Percentiles rank a stretch among this genome's conserved stretches.
These are phyloP conservation scores for Solanum phureja DNA, from an alignment of 257 asterid genomes.

Conservation along the genomic window DNA sequence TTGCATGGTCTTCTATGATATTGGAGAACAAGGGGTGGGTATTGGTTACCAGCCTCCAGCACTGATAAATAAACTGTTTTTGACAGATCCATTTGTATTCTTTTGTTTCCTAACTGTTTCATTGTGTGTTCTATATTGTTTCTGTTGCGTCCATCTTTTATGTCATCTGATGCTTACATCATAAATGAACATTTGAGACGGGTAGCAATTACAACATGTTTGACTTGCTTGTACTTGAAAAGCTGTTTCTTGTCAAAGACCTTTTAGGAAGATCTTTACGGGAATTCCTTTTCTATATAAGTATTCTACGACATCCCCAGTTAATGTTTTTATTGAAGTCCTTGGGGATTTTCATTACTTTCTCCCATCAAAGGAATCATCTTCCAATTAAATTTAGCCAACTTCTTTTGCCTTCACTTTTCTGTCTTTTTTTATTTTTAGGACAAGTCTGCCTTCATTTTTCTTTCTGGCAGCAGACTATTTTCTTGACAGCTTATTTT, in stretches of 20 bases:
- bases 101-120: not conserved
- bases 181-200: not conserved
- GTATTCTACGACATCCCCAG: not conserved
- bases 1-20: not conserved
- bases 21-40: not conserved
- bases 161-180: not conserved
- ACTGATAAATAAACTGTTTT: not conserved
- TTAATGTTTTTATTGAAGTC: not conserved
- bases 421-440: not conserved
- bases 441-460: not conserved
- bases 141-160: not conserved
- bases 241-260: not conserved
- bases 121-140: not conserved
- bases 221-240: not conserved
- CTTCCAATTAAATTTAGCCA: not conserved
- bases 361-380: not conserved
- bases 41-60: not conserved
- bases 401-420: not conserved
- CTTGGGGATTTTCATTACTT: not conserved
- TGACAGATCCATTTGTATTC: not conserved
- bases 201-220: not conserved
- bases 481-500: constrained; percentile 23
- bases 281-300: not conserved
- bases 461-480: not conserved
- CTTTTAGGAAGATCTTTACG: not conserved